phyloP scores from a whole-genome alignment of 805 yeast species.

The Trichomonascus vanleenenianus region DNA sequence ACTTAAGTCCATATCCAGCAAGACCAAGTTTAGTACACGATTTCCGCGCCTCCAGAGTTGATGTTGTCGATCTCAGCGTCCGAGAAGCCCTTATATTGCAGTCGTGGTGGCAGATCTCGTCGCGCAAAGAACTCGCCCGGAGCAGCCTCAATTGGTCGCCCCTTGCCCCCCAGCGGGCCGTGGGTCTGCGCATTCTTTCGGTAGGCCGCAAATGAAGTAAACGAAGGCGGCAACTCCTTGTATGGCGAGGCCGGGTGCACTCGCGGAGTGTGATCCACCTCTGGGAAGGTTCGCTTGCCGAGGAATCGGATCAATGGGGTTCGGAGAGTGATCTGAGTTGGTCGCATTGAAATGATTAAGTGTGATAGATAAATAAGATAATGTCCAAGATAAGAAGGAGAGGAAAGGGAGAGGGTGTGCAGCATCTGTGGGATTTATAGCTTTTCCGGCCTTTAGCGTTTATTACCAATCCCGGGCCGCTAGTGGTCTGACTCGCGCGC shows the following conservation, averaged over 20 bases:
- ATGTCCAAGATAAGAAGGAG: too few species aligned
- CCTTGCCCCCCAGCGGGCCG: constrained; percentile 27
- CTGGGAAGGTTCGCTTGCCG: constrained; percentile 53
- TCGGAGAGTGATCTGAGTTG: constrained; percentile 22
- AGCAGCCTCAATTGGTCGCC: constrained; percentile 17
- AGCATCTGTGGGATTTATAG: too few species aligned
- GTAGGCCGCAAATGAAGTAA: constrained; percentile 28
- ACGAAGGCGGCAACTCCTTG: constrained; percentile 33
- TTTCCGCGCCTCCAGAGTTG: constrained; percentile 76
- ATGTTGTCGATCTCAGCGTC: constrained; percentile 69
- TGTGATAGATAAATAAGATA: too few species aligned
- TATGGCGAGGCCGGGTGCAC: constrained; percentile 34
- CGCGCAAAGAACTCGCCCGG: constrained; percentile 38
- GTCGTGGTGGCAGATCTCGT: constrained; percentile 62
- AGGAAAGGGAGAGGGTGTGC: too few species aligned
- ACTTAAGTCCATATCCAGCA: too few species aligned
- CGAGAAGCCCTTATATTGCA: constrained; percentile 56
- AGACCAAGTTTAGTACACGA: constrained; percentile 33
- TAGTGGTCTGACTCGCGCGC: too few species aligned
- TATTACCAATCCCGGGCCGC: too few species aligned
- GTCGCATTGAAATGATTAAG: constrained; percentile 21
- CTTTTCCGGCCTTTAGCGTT: too few species aligned
- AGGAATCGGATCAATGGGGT: constrained; percentile 75
- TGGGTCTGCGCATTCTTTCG: constrained; percentile 27
- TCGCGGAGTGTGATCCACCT: constrained; percentile 34